These are phyloP conservation scores for Gynandropsis gynandra DNA, from an alignment of 345 rosid genomes.

Conservation along the genomic window DNA sequence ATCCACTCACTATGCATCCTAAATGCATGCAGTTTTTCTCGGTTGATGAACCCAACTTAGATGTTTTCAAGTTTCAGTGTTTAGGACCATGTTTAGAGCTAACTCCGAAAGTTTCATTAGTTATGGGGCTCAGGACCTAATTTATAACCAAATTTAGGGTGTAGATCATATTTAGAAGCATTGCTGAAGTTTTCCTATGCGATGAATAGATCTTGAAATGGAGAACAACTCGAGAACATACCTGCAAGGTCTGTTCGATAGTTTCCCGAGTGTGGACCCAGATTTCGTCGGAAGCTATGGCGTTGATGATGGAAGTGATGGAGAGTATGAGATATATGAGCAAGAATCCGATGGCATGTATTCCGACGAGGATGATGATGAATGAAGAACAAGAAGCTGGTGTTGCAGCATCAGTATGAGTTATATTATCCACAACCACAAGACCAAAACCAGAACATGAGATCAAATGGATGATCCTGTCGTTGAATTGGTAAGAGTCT, in stretches of 20 bases:
- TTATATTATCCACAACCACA: too few relatives aligned
- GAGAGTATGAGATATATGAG: slow-evolving; percentile 76
- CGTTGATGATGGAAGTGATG: slow-evolving; percentile 51
- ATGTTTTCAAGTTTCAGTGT: neutral
- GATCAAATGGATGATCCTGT: too few relatives aligned
- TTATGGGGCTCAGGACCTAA: neutral
- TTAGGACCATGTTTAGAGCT: neutral
- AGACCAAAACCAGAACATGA: too few relatives aligned
- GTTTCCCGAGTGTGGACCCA: slow-evolving; percentile 49
- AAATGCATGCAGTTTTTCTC: too few relatives aligned
- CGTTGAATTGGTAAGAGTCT: too few relatives aligned
- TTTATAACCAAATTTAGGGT: neutral
- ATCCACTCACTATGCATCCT: too few relatives aligned
- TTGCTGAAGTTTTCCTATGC: slow-evolving; percentile 39
- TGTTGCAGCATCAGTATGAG: neutral
- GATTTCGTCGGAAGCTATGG: slow-evolving; percentile 35
- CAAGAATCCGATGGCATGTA: slow-evolving; percentile 56
- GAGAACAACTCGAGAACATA: slow-evolving; percentile 69
- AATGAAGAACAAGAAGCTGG: slow-evolving; percentile 9
- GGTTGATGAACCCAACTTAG: neutral
- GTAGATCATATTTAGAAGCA: too few relatives aligned
- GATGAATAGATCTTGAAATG: slow-evolving; percentile 39
- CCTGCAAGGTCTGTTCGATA: slow-evolving; percentile 81
- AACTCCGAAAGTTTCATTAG: neutral
- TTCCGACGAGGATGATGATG: slow-evolving; percentile 23